These are phyloP conservation scores for Schizosaccharomyces versatilis DNA, from an alignment of 1,139 yeast genomes.

Conservation along the genomic window DNA sequence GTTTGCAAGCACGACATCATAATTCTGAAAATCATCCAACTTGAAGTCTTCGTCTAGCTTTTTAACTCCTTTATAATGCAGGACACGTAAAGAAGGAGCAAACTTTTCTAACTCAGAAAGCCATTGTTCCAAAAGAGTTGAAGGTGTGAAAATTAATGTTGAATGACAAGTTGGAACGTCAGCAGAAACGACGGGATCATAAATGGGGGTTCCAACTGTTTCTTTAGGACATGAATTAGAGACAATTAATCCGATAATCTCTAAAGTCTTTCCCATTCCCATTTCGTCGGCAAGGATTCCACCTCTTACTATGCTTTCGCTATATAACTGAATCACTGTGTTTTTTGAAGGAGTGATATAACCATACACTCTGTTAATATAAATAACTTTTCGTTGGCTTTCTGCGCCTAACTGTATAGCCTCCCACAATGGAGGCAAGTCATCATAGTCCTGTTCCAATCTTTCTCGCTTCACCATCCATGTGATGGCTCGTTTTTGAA, in stretches of 20 bases:
- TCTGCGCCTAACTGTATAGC: neutral
- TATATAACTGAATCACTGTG: neutral
- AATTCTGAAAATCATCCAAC: slow-evolving; percentile 26
- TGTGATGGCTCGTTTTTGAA: slow-evolving; percentile 9
- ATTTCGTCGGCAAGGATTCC: slow-evolving; percentile 26
- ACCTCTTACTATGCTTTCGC: slow-evolving; percentile 3
- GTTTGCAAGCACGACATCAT: slow-evolving; percentile 67
- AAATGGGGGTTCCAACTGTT: slow-evolving; percentile 9
- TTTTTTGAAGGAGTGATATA: slow-evolving; percentile 3
- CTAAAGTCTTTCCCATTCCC: slow-evolving; percentile 93
- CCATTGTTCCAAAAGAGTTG: slow-evolving; percentile 70
- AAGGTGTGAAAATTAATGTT: slow-evolving; percentile 68
- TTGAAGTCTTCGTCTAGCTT: slow-evolving; percentile 20
- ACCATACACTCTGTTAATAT: slow-evolving; percentile 3
- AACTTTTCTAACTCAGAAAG: slow-evolving; percentile 41
- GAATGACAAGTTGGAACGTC: slow-evolving; percentile 36
- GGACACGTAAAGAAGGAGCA: slow-evolving; percentile 35
- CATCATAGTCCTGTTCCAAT: neutral
- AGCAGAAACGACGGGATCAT: slow-evolving; percentile 28
- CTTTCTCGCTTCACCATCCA: slow-evolving; percentile 11
- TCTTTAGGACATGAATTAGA: slow-evolving; percentile 31
- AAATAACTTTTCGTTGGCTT: slow-evolving; percentile 3
- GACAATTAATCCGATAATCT: slow-evolving; percentile 41
- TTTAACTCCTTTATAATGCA: slow-evolving; percentile 25
- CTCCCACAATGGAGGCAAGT: slow-evolving; percentile 3